phyloP scores from a whole-genome alignment of 352 stramenopile species.

The Blastocystis hominis region DNA sequence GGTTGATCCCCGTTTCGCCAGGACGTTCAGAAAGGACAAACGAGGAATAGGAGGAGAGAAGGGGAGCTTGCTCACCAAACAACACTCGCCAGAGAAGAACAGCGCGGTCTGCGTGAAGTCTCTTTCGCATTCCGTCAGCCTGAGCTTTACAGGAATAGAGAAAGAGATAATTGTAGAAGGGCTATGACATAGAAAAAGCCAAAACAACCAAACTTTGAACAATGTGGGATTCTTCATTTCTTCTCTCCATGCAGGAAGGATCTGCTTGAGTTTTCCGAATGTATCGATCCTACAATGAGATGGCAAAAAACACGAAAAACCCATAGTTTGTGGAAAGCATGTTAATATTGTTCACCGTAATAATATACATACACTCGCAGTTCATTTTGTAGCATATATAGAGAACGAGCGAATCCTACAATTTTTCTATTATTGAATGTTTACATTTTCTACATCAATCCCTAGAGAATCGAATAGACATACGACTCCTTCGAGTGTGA shows the following conservation, averaged over 20 bases:
- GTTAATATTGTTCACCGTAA: not conserved
- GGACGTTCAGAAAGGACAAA: not conserved
- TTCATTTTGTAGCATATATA: slow-evolving; percentile 18
- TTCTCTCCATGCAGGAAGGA: not conserved
- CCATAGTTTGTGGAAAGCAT: not conserved
- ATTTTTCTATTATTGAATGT: not conserved
- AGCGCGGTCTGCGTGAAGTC: not conserved
- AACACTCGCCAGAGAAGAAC: not conserved
- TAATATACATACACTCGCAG: slow-evolving; percentile 50
- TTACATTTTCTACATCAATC: slow-evolving; percentile 12
- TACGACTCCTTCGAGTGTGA: slow-evolving; percentile 10
- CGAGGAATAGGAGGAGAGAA: not conserved
- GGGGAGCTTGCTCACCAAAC: not conserved
- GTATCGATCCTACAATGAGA: not conserved
- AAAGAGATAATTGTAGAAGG: slow-evolving; percentile 14
- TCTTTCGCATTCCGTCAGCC: not conserved
- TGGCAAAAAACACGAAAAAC: not conserved
- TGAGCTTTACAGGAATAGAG: not conserved
- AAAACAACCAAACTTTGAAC: not conserved
- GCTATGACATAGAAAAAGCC: not conserved
- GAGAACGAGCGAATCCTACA: slow-evolving; percentile 33
- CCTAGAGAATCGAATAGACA: not conserved
- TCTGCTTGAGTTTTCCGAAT: not conserved
- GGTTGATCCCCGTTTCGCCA: not conserved
- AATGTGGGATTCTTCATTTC: not conserved